Evolutionary conservation across 352 stramenopile genomes (phyloP), one percentile per base, ranked within the genome.

Genomic region (Phytophthora citrophthora): DNA sequence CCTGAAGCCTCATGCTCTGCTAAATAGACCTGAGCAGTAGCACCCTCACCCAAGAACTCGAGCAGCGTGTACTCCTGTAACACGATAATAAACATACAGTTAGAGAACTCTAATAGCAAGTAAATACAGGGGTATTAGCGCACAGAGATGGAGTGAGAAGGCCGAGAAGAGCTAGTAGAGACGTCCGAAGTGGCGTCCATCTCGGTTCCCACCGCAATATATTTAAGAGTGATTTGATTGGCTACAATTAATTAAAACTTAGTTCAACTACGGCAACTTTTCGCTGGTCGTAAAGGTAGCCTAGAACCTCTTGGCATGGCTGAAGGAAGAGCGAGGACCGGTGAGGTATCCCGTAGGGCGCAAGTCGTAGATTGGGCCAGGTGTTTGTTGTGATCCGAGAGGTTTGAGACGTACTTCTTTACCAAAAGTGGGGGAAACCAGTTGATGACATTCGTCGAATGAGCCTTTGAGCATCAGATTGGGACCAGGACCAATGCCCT

Each of bases 1-100:
- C 44, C 55, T 1, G 72, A 75, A n/a, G 54, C 45, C n/a, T 74
- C 59, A 61, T 77, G 74, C 31, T 84, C 60, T 12, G 86, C 86
- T 38, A 90, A 54, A 70, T 94, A 93, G 40, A 94, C 81, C 36
- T 94, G 83, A 24, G 86, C 86, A 7, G 86, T 91, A 20, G 86
- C 83, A 11, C 86, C 86, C 56, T 91, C 78, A 29, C 86, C 86
- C 4, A 94, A 65, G 48, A 94, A 91, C 54, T 90, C 86, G 23
- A 88, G 70, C 52, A 92, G 64, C 36, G 76, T 77, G 51, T 81
- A 92, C n/a, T 86, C 83, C 83, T 92, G 43, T 7, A 11, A 27
- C 0, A 10, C 29, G 10, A 32, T 54, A 38, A 48, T 36, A 24
- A 41, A 1, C 3, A 29, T 6, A 53, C 15, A 61, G 40, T 64